A percentile compares a stretch with the other conserved stretches of the same genome.
Evolutionary conservation across 1,284 basidiomycete genomes (phyloP).

Genomic region (Cystobasidiaceae sp.): DNA sequence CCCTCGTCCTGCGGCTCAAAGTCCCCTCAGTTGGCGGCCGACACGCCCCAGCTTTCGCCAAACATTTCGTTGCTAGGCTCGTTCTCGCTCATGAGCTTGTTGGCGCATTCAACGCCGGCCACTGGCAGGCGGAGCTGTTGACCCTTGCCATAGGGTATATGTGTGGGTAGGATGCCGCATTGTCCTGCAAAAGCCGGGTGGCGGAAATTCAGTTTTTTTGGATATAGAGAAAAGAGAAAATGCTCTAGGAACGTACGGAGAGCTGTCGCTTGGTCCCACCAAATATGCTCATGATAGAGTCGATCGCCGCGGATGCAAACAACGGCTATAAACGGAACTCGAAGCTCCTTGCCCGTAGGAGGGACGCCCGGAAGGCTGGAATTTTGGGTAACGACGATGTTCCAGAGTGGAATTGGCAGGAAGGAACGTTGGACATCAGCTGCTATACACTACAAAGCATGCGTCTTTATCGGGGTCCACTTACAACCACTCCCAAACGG

Average conservation of each 20-base stretch:
- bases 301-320: slow-evolving; percentile 58
- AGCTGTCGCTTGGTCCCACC: slow-evolving; percentile 39
- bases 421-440: no score
- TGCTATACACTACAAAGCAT: no score
- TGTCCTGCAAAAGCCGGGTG: neutral
- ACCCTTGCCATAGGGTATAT: slow-evolving; percentile 12
- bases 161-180: slow-evolving; percentile 12
- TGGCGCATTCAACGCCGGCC: slow-evolving; percentile 15
- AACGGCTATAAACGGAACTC: slow-evolving; percentile 56
- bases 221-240: neutral
- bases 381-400: neutral
- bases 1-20: no score
- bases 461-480: no score
- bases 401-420: no score
- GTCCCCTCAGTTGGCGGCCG: neutral
- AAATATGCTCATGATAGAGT: slow-evolving; percentile 54
- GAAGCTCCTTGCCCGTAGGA: slow-evolving; percentile 52
- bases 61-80: slow-evolving; percentile 25
- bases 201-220: neutral
- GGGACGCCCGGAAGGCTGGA: slow-evolving; percentile 52
- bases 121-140: slow-evolving; percentile 18
- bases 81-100: slow-evolving; percentile 23
- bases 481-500: slow-evolving; percentile 32
- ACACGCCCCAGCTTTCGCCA: neutral
- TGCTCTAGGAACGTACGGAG: neutral